Conservation (phyloP, 129 eudicot species). For the Kitagawia praeruptora region DNA sequence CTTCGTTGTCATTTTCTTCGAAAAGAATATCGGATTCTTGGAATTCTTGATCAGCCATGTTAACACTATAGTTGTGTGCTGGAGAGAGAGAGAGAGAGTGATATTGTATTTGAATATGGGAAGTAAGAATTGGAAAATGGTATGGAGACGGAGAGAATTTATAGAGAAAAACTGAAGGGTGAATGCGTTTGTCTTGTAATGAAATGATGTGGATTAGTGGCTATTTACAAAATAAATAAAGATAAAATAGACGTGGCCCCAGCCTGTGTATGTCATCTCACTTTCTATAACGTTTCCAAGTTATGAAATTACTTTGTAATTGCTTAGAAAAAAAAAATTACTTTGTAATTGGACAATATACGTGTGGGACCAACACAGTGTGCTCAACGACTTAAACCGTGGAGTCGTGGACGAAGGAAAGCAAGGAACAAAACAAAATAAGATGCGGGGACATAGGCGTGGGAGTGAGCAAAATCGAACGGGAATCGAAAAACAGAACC, state of each 20-base stretch:
- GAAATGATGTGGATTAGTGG: not conserved
- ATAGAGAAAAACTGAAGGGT: slow-evolving; percentile 8
- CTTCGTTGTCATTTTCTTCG: slow-evolving; percentile 6
- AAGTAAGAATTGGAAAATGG: slow-evolving; percentile 4
- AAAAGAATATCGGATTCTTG: slow-evolving; percentile 47
- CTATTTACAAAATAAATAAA: no score
- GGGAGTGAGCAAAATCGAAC: no score
- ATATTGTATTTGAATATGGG: no score
- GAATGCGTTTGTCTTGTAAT: slow-evolving; percentile 2
- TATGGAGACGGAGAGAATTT: slow-evolving; percentile 18
- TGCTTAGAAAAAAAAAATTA: no score
- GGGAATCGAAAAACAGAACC: no score
- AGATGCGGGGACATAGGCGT: not conserved
- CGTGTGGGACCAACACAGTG: no score
- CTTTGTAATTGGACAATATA: not conserved
- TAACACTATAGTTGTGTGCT: not conserved
- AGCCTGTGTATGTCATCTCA: not conserved
- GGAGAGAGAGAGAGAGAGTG: not conserved
- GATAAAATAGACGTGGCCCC: not conserved
- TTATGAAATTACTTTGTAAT: not conserved
- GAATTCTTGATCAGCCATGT: slow-evolving; percentile 37
- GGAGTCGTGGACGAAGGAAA: not conserved
- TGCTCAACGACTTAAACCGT: not conserved
- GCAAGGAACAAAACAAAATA: not conserved
- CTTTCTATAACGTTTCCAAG: not conserved